These are phyloP conservation scores for Dendryphion nanum DNA, from an alignment of 2,329 filamentous ascomycete species.

Conservation along the genomic window DNA sequence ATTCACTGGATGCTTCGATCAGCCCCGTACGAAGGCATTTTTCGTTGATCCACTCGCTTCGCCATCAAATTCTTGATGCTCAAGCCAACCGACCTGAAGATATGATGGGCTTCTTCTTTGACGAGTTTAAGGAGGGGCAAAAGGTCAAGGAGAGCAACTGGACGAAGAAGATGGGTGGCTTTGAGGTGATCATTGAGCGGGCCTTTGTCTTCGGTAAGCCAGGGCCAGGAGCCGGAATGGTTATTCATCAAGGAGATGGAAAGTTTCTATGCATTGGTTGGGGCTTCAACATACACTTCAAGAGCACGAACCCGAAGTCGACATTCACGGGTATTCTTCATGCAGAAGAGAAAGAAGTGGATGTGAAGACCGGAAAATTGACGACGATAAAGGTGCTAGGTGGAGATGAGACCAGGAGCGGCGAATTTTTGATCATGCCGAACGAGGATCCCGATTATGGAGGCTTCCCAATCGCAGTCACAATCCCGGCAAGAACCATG, in stretches of 20 bases:
- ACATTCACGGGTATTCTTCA: constrained; percentile 46
- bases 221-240: constrained; percentile 43
- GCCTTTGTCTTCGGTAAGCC: constrained; percentile 49
- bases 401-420: constrained; percentile 50
- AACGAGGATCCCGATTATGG: constrained; percentile 57
- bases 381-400: constrained; percentile 40
- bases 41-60: constrained; percentile 15
- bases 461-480: constrained; percentile 55
- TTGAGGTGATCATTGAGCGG: constrained; percentile 41
- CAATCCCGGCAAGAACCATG: constrained; percentile 50
- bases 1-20: constrained; percentile 37
- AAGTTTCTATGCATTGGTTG: constrained; percentile 47
- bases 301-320: constrained; percentile 22
- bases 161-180: constrained; percentile 35
- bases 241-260: constrained; percentile 40
- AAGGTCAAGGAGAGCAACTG: constrained; percentile 29
- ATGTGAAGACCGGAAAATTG: constrained; percentile 38
- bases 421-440: constrained; percentile 54
- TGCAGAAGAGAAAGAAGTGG: constrained; percentile 43
- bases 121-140: constrained; percentile 31
- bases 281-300: constrained; percentile 44
- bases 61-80: constrained; percentile 40
- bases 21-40: constrained; percentile 1
- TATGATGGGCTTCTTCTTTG: constrained; percentile 46
- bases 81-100: constrained; percentile 32